phyloP scores from a whole-genome alignment of 768 basidiomycete genomes.

The Cystofilobasidium bisporidii region DNA sequence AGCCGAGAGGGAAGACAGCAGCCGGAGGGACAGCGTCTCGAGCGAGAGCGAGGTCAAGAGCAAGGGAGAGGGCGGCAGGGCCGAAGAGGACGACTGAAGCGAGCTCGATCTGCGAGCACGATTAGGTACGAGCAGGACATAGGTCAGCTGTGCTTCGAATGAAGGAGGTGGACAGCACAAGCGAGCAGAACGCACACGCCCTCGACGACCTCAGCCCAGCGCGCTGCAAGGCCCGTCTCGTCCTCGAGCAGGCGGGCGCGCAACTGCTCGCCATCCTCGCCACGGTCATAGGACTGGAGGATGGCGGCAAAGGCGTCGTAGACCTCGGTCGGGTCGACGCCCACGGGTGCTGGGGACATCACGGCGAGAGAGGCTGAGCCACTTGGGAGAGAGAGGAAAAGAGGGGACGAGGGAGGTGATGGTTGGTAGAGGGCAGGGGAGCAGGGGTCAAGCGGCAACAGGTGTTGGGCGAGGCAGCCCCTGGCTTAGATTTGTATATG shows the following conservation, averaged over 20 bases:
- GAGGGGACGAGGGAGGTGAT: too few relatives aligned
- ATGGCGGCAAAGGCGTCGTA: conserved; percentile 25
- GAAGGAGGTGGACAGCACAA: too few relatives aligned
- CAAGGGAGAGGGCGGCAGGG: background rate
- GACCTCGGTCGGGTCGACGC: background rate
- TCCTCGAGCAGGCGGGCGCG: conserved; percentile 14
- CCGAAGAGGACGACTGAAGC: conserved; percentile 11
- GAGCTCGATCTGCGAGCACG: background rate
- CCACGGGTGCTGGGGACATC: background rate
- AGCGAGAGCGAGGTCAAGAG: conserved; percentile 3
- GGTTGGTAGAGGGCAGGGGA: too few relatives aligned
- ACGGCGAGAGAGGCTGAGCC: background rate
- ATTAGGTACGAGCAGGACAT: background rate
- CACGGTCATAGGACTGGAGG: conserved; percentile 18
- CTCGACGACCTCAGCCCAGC: conserved; percentile 20
- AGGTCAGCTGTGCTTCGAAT: too few relatives aligned
- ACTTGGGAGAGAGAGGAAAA: too few relatives aligned
- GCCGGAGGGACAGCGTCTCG: background rate
- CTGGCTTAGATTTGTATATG: too few relatives aligned
- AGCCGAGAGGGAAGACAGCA: background rate
- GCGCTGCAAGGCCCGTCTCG: conserved; percentile 14
- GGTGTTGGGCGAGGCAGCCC: too few relatives aligned
- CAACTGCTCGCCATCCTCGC: background rate
- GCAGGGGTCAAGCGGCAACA: too few relatives aligned
- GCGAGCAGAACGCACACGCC: conserved; percentile 7